Percentiles rank a stretch among this genome's conserved stretches.
Conservation (phyloP, 2,329 filamentous ascomycete genomes). For the Knufia fluminis region DNA sequence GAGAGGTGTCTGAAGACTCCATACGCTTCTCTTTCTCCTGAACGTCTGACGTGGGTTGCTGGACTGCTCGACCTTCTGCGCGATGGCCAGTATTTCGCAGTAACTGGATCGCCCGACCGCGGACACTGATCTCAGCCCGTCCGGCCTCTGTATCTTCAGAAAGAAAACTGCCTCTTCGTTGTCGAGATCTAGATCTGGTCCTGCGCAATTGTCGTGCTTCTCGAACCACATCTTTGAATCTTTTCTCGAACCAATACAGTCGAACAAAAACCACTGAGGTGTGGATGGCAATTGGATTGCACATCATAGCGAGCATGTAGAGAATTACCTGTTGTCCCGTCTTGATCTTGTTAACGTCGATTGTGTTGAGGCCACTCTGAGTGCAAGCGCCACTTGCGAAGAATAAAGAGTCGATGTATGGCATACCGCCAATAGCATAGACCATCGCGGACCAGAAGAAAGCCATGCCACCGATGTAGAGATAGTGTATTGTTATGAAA, state of each 20-base stretch:
- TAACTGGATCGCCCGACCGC: slow-evolving; percentile 25
- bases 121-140: slow-evolving; percentile 18
- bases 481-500: slow-evolving; percentile 46
- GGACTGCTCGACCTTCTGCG: background rate
- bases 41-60: background rate
- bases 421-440: slow-evolving; percentile 54
- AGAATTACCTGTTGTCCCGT: slow-evolving; percentile 67
- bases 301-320: slow-evolving; percentile 61
- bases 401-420: slow-evolving; percentile 82
- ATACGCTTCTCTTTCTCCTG: slow-evolving; percentile 9
- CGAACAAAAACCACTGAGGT: slow-evolving; percentile 82
- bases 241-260: slow-evolving; percentile 96
- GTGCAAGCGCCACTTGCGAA: slow-evolving; percentile 79
- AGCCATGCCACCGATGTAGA: slow-evolving; percentile 67
- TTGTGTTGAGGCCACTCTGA: slow-evolving; percentile 84
- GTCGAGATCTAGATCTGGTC: slow-evolving; percentile 49
- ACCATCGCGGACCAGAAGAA: slow-evolving; percentile 70
- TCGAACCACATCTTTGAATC: slow-evolving; percentile 73
- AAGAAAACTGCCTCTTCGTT: slow-evolving; percentile 38
- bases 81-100: slow-evolving; percentile 20
- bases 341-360: slow-evolving; percentile 55
- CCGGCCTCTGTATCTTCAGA: slow-evolving; percentile 30
- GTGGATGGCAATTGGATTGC: slow-evolving; percentile 77
- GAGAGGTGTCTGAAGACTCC: slow-evolving; percentile 5
- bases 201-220: slow-evolving; percentile 61